Conservation (phyloP, 257 asterid species). For the Fraxinus pennsylvanica region DNA sequence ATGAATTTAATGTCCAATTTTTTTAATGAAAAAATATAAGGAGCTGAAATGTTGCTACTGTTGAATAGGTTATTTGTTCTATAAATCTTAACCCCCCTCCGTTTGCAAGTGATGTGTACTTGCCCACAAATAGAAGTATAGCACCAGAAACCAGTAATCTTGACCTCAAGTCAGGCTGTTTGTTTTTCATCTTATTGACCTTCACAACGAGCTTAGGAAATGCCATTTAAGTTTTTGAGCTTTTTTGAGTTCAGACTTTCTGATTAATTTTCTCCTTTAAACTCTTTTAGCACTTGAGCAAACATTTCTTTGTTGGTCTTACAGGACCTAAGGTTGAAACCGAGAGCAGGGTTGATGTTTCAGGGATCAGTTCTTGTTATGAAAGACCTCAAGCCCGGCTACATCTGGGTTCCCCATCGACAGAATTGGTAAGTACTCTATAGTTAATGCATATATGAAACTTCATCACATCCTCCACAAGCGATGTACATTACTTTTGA, state of each 20-base stretch:
- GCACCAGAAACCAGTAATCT: constrained; percentile 7
- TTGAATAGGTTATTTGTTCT: not conserved
- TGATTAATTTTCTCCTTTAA: constrained; percentile 3
- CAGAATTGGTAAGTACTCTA: constrained; percentile 27
- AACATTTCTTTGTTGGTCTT: constrained; percentile 25
- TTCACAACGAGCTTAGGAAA: not conserved
- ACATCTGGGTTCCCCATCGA: constrained; percentile 24
- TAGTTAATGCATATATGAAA: not conserved
- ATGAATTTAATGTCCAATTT: not conserved
- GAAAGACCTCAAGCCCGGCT: constrained; percentile 50
- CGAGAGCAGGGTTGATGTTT: constrained; percentile 37
- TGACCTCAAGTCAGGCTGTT: not conserved
- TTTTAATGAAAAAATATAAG: not conserved
- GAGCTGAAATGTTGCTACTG: not conserved
- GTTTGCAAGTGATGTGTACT: not conserved
- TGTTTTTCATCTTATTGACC: not conserved
- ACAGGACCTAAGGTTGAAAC: constrained; percentile 44
- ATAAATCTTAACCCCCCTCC: not conserved
- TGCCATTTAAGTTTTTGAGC: not conserved
- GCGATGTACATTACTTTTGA: not conserved
- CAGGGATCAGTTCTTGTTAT: constrained; percentile 39
- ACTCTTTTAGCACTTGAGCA: constrained; percentile 12
- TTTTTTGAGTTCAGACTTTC: not conserved
- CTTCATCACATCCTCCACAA: not conserved
- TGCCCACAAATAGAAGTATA: not conserved